Percentiles rank a stretch among this genome's conserved stretches.
Evolutionary conservation across 441 rosid species (phyloP).

Genomic region (Euphorbia schlechtendalii): DNA sequence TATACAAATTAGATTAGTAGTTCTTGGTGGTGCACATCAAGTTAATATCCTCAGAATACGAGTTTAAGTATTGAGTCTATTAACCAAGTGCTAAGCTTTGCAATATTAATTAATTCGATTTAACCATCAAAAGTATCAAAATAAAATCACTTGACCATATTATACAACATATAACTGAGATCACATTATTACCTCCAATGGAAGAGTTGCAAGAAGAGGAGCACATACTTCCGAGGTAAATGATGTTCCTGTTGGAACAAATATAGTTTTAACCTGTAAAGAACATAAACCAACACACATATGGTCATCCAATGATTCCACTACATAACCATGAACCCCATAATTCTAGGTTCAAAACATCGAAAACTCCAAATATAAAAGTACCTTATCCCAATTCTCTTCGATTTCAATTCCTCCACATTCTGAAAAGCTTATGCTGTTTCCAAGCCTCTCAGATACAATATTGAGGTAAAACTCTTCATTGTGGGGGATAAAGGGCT

Average conservation of each 20-base stretch:
- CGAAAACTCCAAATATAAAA: neutral
- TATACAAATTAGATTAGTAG: neutral
- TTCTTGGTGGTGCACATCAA: neutral
- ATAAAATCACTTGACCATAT: neutral
- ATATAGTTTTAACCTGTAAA: slow-evolving; percentile 67
- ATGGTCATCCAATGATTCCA: neutral
- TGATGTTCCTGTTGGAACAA: slow-evolving; percentile 54
- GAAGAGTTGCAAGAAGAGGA: slow-evolving; percentile 83
- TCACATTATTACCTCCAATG: slow-evolving; percentile 51
- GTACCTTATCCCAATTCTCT: slow-evolving; percentile 91
- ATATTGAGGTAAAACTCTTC: slow-evolving; percentile 75
- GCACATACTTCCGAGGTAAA: slow-evolving; percentile 68
- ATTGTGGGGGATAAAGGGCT: slow-evolving; percentile 85
- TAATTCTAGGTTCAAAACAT: neutral
- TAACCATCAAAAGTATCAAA: neutral
- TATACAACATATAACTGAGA: too few relatives aligned
- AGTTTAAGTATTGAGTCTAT: too few relatives aligned
- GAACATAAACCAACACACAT: slow-evolving; percentile 9
- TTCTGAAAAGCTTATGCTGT: slow-evolving; percentile 78
- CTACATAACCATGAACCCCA: neutral
- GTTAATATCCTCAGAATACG: too few relatives aligned
- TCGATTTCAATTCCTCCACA: slow-evolving; percentile 96
- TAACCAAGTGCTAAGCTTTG: neutral
- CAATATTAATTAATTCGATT: neutral
- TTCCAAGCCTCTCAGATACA: slow-evolving; percentile 78